Percentiles rank a stretch among this genome's conserved stretches.
phyloP scores from a whole-genome alignment of 2,329 filamentous ascomycete genomes.

The Leptographium galeiforme region DNA sequence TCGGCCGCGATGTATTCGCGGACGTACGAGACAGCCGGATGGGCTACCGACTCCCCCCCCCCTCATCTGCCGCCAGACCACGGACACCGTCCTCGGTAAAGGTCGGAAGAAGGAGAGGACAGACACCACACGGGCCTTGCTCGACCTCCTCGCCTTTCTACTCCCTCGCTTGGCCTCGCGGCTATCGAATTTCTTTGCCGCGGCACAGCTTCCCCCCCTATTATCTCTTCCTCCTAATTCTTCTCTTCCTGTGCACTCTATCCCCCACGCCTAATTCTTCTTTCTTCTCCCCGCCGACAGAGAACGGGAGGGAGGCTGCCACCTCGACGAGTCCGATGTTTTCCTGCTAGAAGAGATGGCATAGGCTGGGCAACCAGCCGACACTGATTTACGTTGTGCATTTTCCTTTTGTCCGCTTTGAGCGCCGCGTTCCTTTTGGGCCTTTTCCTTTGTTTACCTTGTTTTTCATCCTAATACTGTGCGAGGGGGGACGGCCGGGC shows the following conservation, averaged over 20 bases:
- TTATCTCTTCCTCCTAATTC: no score
- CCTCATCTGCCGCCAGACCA: slow-evolving; percentile 25
- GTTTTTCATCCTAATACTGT: background rate
- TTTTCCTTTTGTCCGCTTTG: background rate
- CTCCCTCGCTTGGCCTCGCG: no score
- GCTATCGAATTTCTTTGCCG: no score
- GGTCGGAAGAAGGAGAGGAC: slow-evolving; percentile 52
- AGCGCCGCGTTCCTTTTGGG: background rate
- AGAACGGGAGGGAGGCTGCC: background rate
- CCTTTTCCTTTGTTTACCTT: background rate
- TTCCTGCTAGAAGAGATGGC: slow-evolving; percentile 1
- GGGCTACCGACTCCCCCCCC: slow-evolving; percentile 5
- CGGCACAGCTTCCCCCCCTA: no score
- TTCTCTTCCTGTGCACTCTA: background rate
- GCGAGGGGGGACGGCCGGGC: background rate
- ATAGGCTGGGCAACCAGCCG: slow-evolving; percentile 2
- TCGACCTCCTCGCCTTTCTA: no score
- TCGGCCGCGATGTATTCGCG: slow-evolving; percentile 8
- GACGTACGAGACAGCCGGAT: slow-evolving; percentile 10
- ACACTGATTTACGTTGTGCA: background rate
- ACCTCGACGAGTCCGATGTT: background rate
- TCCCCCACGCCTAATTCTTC: background rate
- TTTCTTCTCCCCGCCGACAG: background rate
- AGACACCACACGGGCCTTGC: background rate
- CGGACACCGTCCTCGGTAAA: slow-evolving; percentile 70